Evolutionary conservation across 225 moss, liverwort and hornwort species (phyloP).

Genomic region (Pleurozium schreberi): DNA sequence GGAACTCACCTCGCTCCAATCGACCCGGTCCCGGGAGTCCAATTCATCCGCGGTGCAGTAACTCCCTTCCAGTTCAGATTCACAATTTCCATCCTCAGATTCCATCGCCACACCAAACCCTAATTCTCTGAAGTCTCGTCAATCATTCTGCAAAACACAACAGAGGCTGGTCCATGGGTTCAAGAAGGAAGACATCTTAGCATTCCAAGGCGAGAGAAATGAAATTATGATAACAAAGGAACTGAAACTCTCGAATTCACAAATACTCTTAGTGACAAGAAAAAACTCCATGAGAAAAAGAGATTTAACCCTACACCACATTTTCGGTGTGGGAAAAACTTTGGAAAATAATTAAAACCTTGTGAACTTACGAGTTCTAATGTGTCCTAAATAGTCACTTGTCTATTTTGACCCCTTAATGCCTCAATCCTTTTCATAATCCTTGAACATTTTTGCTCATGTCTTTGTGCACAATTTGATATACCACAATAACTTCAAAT

Average conservation of each 20-base stretch:
- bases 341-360: neutral
- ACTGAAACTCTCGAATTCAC: neutral
- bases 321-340: rapidly evolving
- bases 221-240: neutral
- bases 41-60: too few relatives aligned
- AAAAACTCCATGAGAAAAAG: neutral
- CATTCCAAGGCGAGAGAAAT: neutral
- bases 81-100: rapidly evolving
- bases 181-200: neutral
- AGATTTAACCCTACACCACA: too few relatives aligned
- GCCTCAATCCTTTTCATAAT: neutral
- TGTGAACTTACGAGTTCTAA: neutral
- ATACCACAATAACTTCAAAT: neutral
- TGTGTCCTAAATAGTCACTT: neutral
- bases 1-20: too few relatives aligned
- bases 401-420: rapidly evolving
- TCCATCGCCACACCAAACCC: neutral
- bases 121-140: neutral
- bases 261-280: neutral
- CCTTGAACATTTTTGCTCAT: neutral
- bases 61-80: neutral
- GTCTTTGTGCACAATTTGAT: neutral
- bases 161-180: neutral
- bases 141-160: neutral
- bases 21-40: too few relatives aligned